Evolutionary conservation across 805 yeast species (phyloP).

Genomic region (Starmerella gropengiesseri): DNA sequence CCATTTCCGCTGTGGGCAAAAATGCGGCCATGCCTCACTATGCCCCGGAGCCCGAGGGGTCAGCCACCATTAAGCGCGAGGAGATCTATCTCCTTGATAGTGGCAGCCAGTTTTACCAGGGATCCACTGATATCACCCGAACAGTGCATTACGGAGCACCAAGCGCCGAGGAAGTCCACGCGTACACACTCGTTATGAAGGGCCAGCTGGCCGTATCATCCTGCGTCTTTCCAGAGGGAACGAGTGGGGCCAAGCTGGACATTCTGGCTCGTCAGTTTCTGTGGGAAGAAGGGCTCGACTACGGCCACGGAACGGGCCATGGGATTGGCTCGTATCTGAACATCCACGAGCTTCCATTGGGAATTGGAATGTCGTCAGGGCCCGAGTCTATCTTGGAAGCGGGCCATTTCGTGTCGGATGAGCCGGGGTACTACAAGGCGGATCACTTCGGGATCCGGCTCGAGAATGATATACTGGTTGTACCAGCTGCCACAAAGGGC

Average conservation of each 20-base stretch:
- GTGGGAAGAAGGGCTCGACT: slow-evolving; percentile 75
- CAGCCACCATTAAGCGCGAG: slow-evolving; percentile 52
- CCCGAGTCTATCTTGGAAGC: slow-evolving; percentile 42
- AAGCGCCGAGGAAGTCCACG: slow-evolving; percentile 44
- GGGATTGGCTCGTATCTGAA: slow-evolving; percentile 84
- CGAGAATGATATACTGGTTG: slow-evolving; percentile 67
- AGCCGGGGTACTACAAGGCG: slow-evolving; percentile 89
- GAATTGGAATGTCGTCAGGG: slow-evolving; percentile 42
- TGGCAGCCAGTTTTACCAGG: slow-evolving; percentile 87
- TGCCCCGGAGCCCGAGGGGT: slow-evolving; percentile 45
- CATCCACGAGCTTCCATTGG: slow-evolving; percentile 93
- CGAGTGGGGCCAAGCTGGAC: slow-evolving; percentile 69
- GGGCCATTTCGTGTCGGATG: slow-evolving; percentile 79
- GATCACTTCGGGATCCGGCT: slow-evolving; percentile 85
- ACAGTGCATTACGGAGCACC: slow-evolving; percentile 64
- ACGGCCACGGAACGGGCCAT: slow-evolving; percentile 94
- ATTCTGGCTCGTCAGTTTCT: slow-evolving; percentile 71
- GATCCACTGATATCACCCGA: slow-evolving; percentile 93
- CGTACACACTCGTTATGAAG: slow-evolving; percentile 76
- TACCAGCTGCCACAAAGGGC: slow-evolving; percentile 32
- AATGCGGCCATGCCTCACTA: slow-evolving; percentile 73
- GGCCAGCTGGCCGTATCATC: slow-evolving; percentile 82
- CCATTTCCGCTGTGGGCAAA: slow-evolving; percentile 65
- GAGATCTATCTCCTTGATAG: slow-evolving; percentile 74
- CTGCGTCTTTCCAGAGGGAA: slow-evolving; percentile 67